phyloP scores from a whole-genome alignment of 2,329 filamentous ascomycete genomes.

The Phaeosphaeriaceae sp. region DNA sequence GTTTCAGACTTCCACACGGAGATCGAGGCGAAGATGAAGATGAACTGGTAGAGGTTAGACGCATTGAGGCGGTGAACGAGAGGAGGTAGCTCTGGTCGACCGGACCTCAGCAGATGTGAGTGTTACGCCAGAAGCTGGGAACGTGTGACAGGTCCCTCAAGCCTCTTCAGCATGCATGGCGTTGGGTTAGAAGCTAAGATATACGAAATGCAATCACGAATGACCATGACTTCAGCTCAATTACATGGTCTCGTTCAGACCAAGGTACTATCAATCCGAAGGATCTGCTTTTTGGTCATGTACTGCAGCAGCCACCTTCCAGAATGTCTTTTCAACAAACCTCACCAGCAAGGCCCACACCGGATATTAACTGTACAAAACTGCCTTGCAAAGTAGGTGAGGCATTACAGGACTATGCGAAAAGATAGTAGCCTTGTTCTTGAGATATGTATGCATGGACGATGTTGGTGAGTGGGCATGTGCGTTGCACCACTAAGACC shows the following conservation, averaged over 20 bases:
- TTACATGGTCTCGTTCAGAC: not conserved
- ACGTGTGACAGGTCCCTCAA: not conserved
- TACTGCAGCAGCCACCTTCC: no score
- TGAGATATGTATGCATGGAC: no score
- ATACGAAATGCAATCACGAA: slow-evolving; percentile 3
- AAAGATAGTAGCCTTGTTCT: no score
- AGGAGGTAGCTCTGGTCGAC: not conserved
- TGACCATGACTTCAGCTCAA: not conserved
- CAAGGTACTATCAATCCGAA: no score
- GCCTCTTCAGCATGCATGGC: not conserved
- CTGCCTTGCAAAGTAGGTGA: no score
- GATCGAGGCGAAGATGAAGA: slow-evolving; percentile 91
- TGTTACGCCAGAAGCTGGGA: not conserved
- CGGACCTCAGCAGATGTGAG: not conserved
- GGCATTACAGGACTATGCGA: no score
- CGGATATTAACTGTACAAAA: no score
- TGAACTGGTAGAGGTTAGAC: slow-evolving; percentile 61
- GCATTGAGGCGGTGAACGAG: not conserved
- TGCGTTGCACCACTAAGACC: no score
- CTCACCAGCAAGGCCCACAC: no score
- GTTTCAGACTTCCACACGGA: slow-evolving; percentile 83
- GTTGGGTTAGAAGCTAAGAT: not conserved
- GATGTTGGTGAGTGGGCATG: no score
- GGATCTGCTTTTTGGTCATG: no score
- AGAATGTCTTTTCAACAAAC: no score